These are phyloP conservation scores for Rhodotorula sp. DNA, from an alignment of 1,284 basidiomycete species.

Conservation along the genomic window DNA sequence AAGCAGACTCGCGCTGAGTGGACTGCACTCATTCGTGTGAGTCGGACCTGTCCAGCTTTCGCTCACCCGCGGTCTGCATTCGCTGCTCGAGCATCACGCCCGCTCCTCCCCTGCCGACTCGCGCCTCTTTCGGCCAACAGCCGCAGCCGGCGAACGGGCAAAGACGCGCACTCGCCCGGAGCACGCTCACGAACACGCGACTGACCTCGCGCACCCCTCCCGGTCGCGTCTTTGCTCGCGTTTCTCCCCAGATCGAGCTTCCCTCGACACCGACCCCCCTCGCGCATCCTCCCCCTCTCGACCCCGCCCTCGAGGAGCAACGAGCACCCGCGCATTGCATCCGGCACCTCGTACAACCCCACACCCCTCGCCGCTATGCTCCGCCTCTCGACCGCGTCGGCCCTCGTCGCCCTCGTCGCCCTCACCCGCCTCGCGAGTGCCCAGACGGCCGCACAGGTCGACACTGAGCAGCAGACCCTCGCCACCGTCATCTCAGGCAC, in stretches of 20 bases:
- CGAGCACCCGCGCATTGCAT: not conserved
- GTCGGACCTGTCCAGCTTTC: not conserved
- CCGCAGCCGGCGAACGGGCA: not conserved
- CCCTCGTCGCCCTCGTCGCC: conserved; percentile 4
- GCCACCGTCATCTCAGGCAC: conserved; percentile 1
- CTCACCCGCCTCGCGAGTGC: not conserved
- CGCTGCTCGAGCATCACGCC: too few relatives aligned
- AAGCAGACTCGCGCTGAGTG: too few relatives aligned
- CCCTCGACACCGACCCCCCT: not conserved
- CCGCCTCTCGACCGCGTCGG: not conserved
- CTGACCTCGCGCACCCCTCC: not conserved
- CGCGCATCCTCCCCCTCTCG: not conserved
- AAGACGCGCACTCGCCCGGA: too few relatives aligned
- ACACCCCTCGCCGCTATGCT: not conserved
- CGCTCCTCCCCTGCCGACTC: not conserved
- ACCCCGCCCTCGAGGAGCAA: not conserved
- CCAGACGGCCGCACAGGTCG: conserved; percentile 4
- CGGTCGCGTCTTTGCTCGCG: not conserved
- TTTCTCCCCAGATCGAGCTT: not conserved
- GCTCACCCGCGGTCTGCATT: too few relatives aligned
- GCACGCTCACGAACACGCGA: not conserved
- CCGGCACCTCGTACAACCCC: not conserved
- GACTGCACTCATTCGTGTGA: not conserved
- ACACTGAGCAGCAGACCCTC: conserved; percentile 15
- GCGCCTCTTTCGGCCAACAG: not conserved